Conservation (phyloP, 163 green algal genomes). For the Trebouxia gelatinosa region DNA sequence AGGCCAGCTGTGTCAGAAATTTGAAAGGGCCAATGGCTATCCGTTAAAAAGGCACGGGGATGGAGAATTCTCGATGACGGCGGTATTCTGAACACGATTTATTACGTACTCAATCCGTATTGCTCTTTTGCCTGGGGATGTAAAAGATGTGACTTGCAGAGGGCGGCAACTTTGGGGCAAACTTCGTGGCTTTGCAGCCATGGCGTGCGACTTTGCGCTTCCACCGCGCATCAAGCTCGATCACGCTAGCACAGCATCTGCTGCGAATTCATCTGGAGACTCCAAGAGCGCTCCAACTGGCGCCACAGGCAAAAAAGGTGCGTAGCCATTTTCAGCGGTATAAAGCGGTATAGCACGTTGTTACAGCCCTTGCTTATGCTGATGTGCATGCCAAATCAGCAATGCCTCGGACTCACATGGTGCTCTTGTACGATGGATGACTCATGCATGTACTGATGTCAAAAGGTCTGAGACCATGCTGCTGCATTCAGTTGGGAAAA, state of each 20-base stretch:
- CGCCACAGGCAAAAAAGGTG: conserved; percentile 5
- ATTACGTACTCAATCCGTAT: neutral
- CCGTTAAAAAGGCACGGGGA: neutral
- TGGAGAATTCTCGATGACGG: neutral
- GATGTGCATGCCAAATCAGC: too few species aligned
- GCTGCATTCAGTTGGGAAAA: too few species aligned
- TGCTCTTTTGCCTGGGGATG: neutral
- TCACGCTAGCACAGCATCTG: neutral
- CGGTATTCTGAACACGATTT: neutral
- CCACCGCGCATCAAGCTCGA: conserved; percentile 25
- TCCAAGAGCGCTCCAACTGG: neutral
- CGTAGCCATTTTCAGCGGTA: neutral
- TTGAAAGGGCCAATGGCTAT: neutral
- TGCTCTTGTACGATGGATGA: too few species aligned
- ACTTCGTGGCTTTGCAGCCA: neutral
- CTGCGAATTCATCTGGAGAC: neutral
- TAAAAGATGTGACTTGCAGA: neutral
- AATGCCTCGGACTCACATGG: too few species aligned
- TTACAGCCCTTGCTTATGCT: too few species aligned
- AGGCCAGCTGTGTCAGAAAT: neutral
- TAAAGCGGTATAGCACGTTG: too few species aligned
- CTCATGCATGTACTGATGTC: too few species aligned
- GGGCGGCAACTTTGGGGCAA: neutral
- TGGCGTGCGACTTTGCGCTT: conserved; percentile 29
- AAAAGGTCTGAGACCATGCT: too few species aligned